Base-by-base conservation (phyloP, 208 protist species). In the Leptomonas seymouri region DNA sequence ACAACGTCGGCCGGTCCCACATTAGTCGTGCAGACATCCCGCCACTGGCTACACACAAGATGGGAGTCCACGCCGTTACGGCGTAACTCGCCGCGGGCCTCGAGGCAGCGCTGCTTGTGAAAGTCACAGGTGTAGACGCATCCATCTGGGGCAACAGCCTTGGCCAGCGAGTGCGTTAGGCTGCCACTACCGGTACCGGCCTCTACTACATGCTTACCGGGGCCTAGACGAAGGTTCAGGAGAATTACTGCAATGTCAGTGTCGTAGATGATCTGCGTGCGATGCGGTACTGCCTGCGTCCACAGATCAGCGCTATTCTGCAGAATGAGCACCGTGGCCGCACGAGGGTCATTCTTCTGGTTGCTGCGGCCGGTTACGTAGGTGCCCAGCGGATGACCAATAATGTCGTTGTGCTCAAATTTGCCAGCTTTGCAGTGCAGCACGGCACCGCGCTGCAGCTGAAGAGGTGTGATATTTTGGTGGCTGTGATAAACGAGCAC, bases 251-350 rank as follows among this genome's bases (percentile, higher is more conserved):
- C 90, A 46, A 97, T 97, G 75, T 97, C 93, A 20, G 89, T 95
- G 77, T 87, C 81, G 72, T 97, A 97, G 51, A 97, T 93, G 57
- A 97, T 97, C 61, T 97, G 93, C 30, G 93, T 97, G 54, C 92
- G 89, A 74, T 97, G 91, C 36, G 88, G 87, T 34, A 97, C 87
- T 28, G 89, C 87, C 53, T 91, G 83, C 41, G 93, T 97, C 91
- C 93, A 97, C 69, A 97, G 56, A 55, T 95, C 89, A n/a, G 91
- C 82, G 67, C 82, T 95, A 62, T 86, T 88, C 70, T 91, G 88
- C 44, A 97, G 76, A 8, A 97, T 50, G 28, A 94, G 67, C 21
- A 96, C 56, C 53, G 84, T 77, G 12, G 81, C 57, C 45, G 57
- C 53, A 15, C 55, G 65, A 1, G 82, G 70, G 65, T 93, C 84